phyloP scores from a whole-genome alignment of 2,329 filamentous ascomycete species.

The Periglandula ipomoeae region DNA sequence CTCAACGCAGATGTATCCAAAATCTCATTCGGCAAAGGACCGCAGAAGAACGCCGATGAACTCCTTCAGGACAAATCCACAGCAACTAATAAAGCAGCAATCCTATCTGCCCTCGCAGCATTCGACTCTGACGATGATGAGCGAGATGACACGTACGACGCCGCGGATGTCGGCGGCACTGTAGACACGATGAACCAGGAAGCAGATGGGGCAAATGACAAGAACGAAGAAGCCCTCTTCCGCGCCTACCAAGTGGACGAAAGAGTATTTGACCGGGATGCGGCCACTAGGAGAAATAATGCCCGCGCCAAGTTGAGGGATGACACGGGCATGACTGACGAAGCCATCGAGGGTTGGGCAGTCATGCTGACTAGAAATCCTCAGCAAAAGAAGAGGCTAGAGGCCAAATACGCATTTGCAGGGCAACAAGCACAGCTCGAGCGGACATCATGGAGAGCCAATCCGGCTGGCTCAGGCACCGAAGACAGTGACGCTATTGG shows the following conservation, averaged over 20 bases:
- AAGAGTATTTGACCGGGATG: constrained; percentile 61
- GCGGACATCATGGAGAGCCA: constrained; percentile 55
- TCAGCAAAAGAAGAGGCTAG: constrained; percentile 57
- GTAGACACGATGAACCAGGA: constrained; percentile 61
- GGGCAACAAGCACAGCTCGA: constrained; percentile 58
- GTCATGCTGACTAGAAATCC: constrained; percentile 74
- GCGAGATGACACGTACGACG: constrained; percentile 92
- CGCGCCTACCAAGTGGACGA: constrained; percentile 57
- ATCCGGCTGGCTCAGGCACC: constrained; percentile 42
- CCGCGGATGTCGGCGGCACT: constrained; percentile 81
- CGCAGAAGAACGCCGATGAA: constrained; percentile 58
- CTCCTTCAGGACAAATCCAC: constrained; percentile 56
- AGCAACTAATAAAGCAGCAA: constrained; percentile 71
- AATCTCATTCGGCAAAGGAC: constrained; percentile 70
- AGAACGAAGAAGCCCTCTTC: constrained; percentile 65
- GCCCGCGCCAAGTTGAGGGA: constrained; percentile 55
- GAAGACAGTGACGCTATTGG: constrained; percentile 46
- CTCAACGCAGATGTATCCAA: constrained; percentile 57
- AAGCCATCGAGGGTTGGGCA: constrained; percentile 89
- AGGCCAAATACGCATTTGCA: constrained; percentile 59
- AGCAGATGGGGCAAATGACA: constrained; percentile 36
- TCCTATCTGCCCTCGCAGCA: constrained; percentile 75
- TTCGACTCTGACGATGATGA: constrained; percentile 96
- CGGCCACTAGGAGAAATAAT: constrained; percentile 56
- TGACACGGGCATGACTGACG: constrained; percentile 84